Evolutionary conservation across 2,329 filamentous ascomycete genomes (phyloP).

Genomic region (Ramularia endophylla): DNA sequence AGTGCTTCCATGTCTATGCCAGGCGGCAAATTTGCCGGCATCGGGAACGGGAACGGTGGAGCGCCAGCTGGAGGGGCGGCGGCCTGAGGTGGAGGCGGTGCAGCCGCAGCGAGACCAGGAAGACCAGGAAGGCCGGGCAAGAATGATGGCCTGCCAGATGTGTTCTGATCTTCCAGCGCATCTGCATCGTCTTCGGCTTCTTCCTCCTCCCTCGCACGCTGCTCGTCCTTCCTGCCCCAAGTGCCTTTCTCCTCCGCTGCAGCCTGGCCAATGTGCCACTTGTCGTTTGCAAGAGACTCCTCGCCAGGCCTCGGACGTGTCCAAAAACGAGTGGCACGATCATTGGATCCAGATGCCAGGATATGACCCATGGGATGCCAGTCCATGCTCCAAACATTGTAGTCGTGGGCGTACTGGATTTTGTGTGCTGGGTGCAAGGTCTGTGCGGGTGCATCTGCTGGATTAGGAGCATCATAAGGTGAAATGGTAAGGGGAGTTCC

Average conservation of each 20-base stretch:
- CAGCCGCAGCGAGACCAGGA: constrained; percentile 14
- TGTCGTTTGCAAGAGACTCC: constrained; percentile 75
- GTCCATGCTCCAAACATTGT: constrained; percentile 94
- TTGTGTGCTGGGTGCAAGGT: constrained; percentile 90
- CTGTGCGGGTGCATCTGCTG: constrained; percentile 71
- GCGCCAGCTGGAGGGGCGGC: constrained; percentile 25
- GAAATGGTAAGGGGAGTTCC: constrained; percentile 67
- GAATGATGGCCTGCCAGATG: constrained; percentile 53
- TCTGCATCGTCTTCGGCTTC: constrained; percentile 94
- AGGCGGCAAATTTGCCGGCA: constrained; percentile 18
- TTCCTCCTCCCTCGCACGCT: constrained; percentile 82
- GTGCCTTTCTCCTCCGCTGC: constrained; percentile 94
- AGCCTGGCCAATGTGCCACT: constrained; percentile 91
- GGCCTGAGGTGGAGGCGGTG: constrained; percentile 7
- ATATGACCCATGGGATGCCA: constrained; percentile 98
- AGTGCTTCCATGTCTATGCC: constrained; percentile 30
- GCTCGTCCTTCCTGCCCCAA: constrained; percentile 73
- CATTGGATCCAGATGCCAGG: constrained; percentile 90
- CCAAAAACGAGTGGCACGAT: constrained; percentile 96
- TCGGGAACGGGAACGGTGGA: constrained; percentile 22
- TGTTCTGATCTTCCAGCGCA: constrained; percentile 84
- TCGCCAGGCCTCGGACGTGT: constrained; percentile 85
- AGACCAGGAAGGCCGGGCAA: constrained; percentile 49
- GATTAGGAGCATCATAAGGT: constrained; percentile 80
- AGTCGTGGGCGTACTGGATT: constrained; percentile 82